Evolutionary conservation across 176 grass and related monocot genomes (phyloP).

Genomic region (Ampelocalamus luodianensis): DNA sequence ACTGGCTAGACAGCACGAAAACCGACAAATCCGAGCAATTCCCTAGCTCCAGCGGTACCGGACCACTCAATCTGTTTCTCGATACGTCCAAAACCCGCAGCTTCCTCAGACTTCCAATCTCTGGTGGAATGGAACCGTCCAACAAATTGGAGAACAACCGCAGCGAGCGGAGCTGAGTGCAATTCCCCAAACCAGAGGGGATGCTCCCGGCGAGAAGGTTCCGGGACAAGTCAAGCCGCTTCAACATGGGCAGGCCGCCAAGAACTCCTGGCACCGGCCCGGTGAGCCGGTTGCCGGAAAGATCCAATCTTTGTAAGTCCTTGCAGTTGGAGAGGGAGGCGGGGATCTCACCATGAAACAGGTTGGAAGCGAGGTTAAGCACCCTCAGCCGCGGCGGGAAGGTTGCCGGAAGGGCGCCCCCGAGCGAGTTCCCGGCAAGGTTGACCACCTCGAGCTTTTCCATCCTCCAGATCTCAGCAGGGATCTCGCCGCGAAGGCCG

Average conservation of each 20-base stretch:
- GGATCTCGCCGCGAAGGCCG: conserved; percentile 72
- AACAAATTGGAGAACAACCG: conserved; percentile 72
- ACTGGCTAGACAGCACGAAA: conserved; percentile 66
- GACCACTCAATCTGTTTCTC: conserved; percentile 68
- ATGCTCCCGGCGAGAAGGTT: conserved; percentile 61
- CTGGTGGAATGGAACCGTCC: conserved; percentile 66
- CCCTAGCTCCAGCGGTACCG: conserved; percentile 64
- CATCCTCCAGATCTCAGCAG: conserved; percentile 76
- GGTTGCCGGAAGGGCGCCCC: conserved; percentile 56
- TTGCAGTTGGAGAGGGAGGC: conserved; percentile 55
- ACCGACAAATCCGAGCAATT: conserved; percentile 66
- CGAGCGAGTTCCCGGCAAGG: conserved; percentile 70
- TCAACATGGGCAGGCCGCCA: conserved; percentile 46
- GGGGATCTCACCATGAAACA: conserved; percentile 65
- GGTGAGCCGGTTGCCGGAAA: conserved; percentile 68
- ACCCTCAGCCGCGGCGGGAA: conserved; percentile 64
- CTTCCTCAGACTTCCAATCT: conserved; percentile 66
- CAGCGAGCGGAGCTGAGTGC: conserved; percentile 57
- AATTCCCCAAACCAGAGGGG: conserved; percentile 66
- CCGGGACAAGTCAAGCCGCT: conserved; percentile 57
- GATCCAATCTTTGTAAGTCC: conserved; percentile 63
- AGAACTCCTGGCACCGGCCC: conserved; percentile 52
- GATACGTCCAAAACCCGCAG: conserved; percentile 78
- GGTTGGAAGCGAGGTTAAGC: conserved; percentile 68
- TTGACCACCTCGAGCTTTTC: conserved; percentile 68